A percentile compares a stretch with the other conserved stretches of the same genome.
Conservation (phyloP, 164 flowering plant species). For the Nymphaea thermarum region DNA sequence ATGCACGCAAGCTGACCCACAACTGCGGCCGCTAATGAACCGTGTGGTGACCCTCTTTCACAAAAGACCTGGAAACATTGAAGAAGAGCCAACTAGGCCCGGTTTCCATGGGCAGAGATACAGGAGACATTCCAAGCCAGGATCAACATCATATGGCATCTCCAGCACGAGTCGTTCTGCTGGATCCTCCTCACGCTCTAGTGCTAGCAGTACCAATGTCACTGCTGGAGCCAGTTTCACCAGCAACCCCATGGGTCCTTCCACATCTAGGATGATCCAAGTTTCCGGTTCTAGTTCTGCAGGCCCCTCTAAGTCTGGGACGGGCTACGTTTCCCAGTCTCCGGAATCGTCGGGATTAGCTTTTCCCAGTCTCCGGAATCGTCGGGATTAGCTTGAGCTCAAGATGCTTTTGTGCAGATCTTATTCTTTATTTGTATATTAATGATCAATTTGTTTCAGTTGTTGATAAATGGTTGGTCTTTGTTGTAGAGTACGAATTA, state of each 20-base stretch:
- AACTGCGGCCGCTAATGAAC: constrained; percentile 53
- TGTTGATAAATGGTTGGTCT: too few relatives aligned
- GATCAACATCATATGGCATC: not conserved
- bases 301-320: too few relatives aligned
- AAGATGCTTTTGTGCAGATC: too few relatives aligned
- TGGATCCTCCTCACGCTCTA: not conserved
- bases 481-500: too few relatives aligned
- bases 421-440: too few relatives aligned
- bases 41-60: constrained; percentile 58
- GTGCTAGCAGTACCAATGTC: not conserved
- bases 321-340: too few relatives aligned
- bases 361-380: too few relatives aligned
- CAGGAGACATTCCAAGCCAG: constrained; percentile 14
- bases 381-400: too few relatives aligned
- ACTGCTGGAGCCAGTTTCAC: not conserved
- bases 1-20: constrained; percentile 71
- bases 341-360: too few relatives aligned
- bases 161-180: not conserved
- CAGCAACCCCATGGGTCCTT: not conserved
- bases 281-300: not conserved
- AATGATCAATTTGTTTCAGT: too few relatives aligned
- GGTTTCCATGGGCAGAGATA: constrained; percentile 53
- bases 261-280: not conserved
- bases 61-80: constrained; percentile 42
- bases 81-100: constrained; percentile 69